Evolutionary conservation across 192 early-diverging fungal genomes (phyloP).

Genomic region (Dispira parvispora): DNA sequence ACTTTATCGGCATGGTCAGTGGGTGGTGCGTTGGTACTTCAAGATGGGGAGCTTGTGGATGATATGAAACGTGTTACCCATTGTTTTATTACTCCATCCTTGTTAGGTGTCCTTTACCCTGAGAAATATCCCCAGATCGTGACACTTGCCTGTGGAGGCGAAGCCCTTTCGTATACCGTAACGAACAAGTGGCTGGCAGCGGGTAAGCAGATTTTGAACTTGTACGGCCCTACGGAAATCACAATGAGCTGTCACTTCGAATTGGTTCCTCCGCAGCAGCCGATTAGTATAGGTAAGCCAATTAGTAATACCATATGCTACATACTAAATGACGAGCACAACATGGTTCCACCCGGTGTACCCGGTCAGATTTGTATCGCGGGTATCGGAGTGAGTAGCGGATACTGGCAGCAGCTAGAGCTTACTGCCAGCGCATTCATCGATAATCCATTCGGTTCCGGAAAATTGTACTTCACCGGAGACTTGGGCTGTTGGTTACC

Average conservation of each 20-base stretch:
- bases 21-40: constrained; percentile 6
- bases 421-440: constrained; percentile 19
- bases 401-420: constrained; percentile 21
- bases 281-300: not conserved
- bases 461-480: constrained; percentile 19
- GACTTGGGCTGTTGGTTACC: constrained; percentile 18
- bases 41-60: constrained; percentile 1
- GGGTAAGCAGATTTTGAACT: not conserved
- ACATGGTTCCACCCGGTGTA: not conserved
- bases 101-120: not conserved
- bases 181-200: no score
- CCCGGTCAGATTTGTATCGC: not conserved
- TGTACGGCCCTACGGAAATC: constrained; percentile 4
- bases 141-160: not conserved
- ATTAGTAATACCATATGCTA: not conserved
- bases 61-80: not conserved
- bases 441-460: constrained; percentile 19
- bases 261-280: not conserved
- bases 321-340: not conserved
- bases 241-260: not conserved
- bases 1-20: not conserved
- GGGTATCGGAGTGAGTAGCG: constrained; percentile 15
- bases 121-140: not conserved
- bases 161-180: not conserved
- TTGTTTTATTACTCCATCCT: not conserved